Evolutionary conservation across 345 rosid genomes (phyloP).

Genomic region (Aegle marmelos): DNA sequence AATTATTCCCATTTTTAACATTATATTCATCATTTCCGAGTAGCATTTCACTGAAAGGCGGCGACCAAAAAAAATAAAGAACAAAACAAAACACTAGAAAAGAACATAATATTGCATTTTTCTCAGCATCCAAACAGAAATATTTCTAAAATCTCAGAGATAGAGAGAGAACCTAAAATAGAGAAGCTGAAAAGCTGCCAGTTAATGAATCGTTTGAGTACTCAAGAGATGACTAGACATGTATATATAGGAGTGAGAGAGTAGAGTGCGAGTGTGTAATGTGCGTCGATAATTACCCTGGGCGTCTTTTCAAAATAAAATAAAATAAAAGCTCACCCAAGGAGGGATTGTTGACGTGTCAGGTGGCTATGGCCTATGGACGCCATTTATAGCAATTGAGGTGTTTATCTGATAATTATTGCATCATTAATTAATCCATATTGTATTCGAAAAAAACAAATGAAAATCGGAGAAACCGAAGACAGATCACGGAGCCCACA

Average conservation of each 20-base stretch:
- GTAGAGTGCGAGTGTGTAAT: too few relatives aligned
- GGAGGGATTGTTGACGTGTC: too few relatives aligned
- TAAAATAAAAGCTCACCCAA: too few relatives aligned
- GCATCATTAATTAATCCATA: too few relatives aligned
- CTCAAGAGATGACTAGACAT: neutral
- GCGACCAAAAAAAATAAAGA: too few relatives aligned
- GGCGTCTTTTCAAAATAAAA: too few relatives aligned
- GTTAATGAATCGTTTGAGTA: neutral
- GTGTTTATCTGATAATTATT: too few relatives aligned
- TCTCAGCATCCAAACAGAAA: neutral
- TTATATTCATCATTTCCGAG: neutral
- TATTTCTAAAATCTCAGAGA: neutral
- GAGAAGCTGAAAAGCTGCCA: neutral
- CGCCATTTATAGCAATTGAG: too few relatives aligned
- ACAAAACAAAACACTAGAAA: neutral
- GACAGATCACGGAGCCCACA: neutral
- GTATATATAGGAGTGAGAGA: too few relatives aligned
- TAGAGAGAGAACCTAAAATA: neutral
- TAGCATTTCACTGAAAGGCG: neutral
- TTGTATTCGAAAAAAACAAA: neutral
- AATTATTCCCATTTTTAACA: neutral
- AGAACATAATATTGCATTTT: neutral
- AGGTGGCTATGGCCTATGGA: too few relatives aligned
- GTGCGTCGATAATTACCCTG: too few relatives aligned
- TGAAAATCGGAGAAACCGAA: constrained; percentile 13